These are phyloP conservation scores for Cicer bijugum DNA, from an alignment of 306 rosid species.

Conservation along the genomic window DNA sequence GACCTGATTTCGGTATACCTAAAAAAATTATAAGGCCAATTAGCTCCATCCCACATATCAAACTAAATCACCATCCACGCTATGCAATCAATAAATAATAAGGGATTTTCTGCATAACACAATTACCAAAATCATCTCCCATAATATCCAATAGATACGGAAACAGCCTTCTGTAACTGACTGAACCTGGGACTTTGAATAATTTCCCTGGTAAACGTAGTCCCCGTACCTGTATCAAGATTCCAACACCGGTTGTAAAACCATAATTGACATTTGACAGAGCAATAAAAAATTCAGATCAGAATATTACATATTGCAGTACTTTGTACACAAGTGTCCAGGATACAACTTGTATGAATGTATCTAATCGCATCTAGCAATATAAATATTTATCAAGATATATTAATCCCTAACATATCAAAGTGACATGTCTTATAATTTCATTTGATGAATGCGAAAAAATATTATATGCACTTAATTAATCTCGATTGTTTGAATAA, in stretches of 20 bases:
- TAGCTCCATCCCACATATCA: conserved; percentile 14
- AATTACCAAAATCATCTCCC: conserved; percentile 51
- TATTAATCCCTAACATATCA: too few species aligned
- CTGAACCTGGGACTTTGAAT: conserved; percentile 74
- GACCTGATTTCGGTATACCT: conserved; percentile 47
- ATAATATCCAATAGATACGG: conserved; percentile 57
- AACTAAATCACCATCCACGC: neutral
- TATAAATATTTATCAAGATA: too few species aligned
- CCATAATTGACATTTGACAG: neutral
- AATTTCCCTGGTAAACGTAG: conserved; percentile 64
- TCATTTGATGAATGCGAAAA: too few species aligned
- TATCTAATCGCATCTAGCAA: too few species aligned
- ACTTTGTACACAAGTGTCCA: neutral
- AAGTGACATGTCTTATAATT: too few species aligned
- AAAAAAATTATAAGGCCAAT: conserved; percentile 27
- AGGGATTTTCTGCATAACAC: conserved; percentile 1
- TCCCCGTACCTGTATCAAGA: conserved; percentile 57
- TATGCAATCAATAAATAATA: neutral
- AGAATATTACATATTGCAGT: neutral
- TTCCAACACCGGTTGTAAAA: conserved; percentile 17
- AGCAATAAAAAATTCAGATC: neutral
- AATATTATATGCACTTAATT: too few species aligned
- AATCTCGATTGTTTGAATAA: neutral
- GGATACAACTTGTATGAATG: too few species aligned
- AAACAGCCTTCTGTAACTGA: conserved; percentile 71